Evolutionary conservation across 2,329 filamentous ascomycete species (phyloP).

Genomic region (Sordariomycetes sp.): DNA sequence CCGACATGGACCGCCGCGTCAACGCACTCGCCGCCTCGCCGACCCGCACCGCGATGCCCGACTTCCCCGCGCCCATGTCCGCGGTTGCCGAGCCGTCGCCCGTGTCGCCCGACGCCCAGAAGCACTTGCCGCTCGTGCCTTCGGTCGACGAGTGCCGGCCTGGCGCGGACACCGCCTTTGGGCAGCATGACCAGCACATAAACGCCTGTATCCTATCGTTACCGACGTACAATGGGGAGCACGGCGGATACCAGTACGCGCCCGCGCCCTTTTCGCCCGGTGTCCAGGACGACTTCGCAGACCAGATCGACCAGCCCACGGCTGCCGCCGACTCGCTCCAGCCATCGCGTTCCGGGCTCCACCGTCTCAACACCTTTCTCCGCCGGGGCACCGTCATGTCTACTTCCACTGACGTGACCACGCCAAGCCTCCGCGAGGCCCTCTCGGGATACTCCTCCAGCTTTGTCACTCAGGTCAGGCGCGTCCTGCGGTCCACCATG

Average conservation of each 20-base stretch:
- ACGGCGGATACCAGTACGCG: not conserved
- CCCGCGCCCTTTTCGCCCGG: not conserved
- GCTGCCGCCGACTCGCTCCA: not conserved
- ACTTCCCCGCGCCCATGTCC: not conserved
- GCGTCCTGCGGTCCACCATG: slow-evolving; percentile 22
- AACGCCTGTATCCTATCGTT: not conserved
- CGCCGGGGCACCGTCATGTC: slow-evolving; percentile 22
- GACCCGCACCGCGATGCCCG: slow-evolving; percentile 12
- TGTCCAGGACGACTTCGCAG: not conserved
- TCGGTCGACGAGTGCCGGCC: not conserved
- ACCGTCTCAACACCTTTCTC: slow-evolving; percentile 13
- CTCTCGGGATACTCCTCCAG: slow-evolving; percentile 17
- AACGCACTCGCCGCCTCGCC: slow-evolving; percentile 26
- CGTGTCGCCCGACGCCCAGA: not conserved
- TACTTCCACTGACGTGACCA: slow-evolving; percentile 23
- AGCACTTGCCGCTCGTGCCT: not conserved
- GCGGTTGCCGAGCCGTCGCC: not conserved
- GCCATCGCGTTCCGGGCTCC: not conserved
- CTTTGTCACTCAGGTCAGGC: slow-evolving; percentile 22
- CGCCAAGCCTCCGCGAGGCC: slow-evolving; percentile 18
- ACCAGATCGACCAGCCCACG: not conserved
- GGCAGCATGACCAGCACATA: not conserved
- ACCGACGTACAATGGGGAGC: not conserved
- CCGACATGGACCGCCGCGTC: slow-evolving; percentile 38
- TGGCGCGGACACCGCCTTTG: not conserved